Conservation (phyloP, 495 filamentous ascomycete species). For the Penicillium roqueforti region DNA sequence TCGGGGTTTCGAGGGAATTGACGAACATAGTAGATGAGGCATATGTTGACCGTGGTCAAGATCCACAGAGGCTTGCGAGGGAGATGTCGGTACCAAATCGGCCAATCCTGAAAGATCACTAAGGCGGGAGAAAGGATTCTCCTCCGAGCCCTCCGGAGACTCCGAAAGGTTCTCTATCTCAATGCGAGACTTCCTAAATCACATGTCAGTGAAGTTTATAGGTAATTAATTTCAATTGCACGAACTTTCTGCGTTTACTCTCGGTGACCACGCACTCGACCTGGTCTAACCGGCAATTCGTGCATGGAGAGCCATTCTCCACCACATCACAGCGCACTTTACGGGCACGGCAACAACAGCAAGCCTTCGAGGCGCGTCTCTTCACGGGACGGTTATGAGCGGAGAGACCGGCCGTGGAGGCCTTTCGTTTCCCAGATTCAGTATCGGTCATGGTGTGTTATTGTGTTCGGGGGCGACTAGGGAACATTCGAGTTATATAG, state of each 20-base stretch:
- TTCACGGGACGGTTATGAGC: constrained; percentile 60
- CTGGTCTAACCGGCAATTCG: constrained; percentile 83
- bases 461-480: constrained; percentile 1
- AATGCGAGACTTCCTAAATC: constrained; percentile 42
- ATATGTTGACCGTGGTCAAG: constrained; percentile 46
- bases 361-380: constrained; percentile 80
- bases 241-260: constrained; percentile 76
- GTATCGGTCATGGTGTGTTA: constrained; percentile 33
- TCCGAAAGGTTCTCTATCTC: constrained; percentile 37
- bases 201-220: constrained; percentile 14
- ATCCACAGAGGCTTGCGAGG: constrained; percentile 41
- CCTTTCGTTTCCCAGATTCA: constrained; percentile 42
- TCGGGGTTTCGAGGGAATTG: not conserved
- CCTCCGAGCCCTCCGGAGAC: constrained; percentile 40
- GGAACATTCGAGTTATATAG: constrained; percentile 15
- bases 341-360: constrained; percentile 77
- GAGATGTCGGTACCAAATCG: constrained; percentile 36
- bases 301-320: constrained; percentile 79
- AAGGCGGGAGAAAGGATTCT: constrained; percentile 30
- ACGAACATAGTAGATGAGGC: constrained; percentile 47
- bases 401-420: constrained; percentile 38
- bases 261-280: constrained; percentile 87
- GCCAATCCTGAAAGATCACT: constrained; percentile 28
- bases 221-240: constrained; percentile 11
- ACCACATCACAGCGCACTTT: constrained; percentile 96